Evolutionary conservation across 768 basidiomycete species (phyloP), one percentile per base, ranked within the genome.

Genomic region (Mycena amicta): DNA sequence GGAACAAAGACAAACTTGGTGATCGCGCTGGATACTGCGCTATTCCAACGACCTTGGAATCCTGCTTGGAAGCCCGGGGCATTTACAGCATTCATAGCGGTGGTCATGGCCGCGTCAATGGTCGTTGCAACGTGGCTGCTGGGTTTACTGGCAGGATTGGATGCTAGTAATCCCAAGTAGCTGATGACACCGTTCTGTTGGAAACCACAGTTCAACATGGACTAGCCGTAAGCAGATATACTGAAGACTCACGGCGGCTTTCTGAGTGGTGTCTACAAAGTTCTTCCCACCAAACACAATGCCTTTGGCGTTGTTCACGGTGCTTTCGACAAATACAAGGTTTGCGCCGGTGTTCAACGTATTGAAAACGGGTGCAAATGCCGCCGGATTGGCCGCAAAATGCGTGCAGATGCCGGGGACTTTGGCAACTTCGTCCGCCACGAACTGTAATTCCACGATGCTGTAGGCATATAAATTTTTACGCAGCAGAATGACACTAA

Each of bases 271-370:
- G 0, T 4, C 28, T 20, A 1, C 11, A 37, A 57, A 57, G 28
- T 16, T 40, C 18, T 51, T 57, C 8, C 22, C 22, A 18, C 56
- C 56, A 26, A 58, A 50, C 4, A 50, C 45, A 1, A 53, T 22
- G 27, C 57, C 57, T 31, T 58, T 58, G 22, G 57, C 57, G 20
- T 58, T 58, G 52, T 58, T 58, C 28, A 53, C 57, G 8, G 52
- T 58, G 3, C 20, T 5, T 20, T 49, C 57, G 12, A 58, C 57
- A 4, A 49, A 47, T n/a, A 58, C 29, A 5, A 27, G 22, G 26
- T 57, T 57, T 5, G 56, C 40, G 16, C 16, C 16, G 3, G 40
- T 2, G 28, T 57, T 57, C 50, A 57, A 52, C 3, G 51, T 52
- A 4, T 57, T 39, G 56, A 57, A 51, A 26, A 43, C 13, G 11